These are phyloP conservation scores for Colletotrichum scovillei DNA, from an alignment of 2,329 filamentous ascomycete species.

Conservation along the genomic window DNA sequence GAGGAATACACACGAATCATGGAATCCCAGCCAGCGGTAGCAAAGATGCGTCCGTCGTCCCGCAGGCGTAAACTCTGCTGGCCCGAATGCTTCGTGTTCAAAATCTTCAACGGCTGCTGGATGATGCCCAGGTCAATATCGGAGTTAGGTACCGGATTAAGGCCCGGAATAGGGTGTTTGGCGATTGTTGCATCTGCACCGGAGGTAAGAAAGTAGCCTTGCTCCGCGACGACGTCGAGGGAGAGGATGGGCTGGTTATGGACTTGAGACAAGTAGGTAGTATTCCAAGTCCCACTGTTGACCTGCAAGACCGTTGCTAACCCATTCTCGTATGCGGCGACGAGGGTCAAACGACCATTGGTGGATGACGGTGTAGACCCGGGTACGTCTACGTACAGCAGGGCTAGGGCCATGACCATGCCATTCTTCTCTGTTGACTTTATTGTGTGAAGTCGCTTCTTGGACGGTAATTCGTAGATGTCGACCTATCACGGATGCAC, in stretches of 20 bases:
- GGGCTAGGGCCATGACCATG: constrained; percentile 88
- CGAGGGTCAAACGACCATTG: constrained; percentile 63
- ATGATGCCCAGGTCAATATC: background rate
- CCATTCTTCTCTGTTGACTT: constrained; percentile 66
- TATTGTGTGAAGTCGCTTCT: constrained; percentile 73
- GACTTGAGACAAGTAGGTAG: constrained; percentile 72
- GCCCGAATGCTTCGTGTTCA: constrained; percentile 88
- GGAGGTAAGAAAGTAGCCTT: constrained; percentile 78
- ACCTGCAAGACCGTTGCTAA: constrained; percentile 74
- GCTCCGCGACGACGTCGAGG: constrained; percentile 64
- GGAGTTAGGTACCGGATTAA: constrained; percentile 58
- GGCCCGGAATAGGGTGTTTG: constrained; percentile 76
- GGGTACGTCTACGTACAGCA: constrained; percentile 62
- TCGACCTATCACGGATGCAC: constrained; percentile 68
- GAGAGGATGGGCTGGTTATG: constrained; percentile 89
- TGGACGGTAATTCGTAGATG: constrained; percentile 83
- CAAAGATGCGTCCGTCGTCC: constrained; percentile 84
- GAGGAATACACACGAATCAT: constrained; percentile 83
- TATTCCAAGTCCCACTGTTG: constrained; percentile 54
- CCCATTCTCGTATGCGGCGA: constrained; percentile 89
- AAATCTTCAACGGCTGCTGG: constrained; percentile 64
- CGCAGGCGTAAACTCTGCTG: constrained; percentile 85
- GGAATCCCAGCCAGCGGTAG: constrained; percentile 93
- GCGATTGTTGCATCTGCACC: constrained; percentile 83
- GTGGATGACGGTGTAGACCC: background rate